Conservation (phyloP, 1,284 basidiomycete species). For the Puccinia hordei region DNA sequence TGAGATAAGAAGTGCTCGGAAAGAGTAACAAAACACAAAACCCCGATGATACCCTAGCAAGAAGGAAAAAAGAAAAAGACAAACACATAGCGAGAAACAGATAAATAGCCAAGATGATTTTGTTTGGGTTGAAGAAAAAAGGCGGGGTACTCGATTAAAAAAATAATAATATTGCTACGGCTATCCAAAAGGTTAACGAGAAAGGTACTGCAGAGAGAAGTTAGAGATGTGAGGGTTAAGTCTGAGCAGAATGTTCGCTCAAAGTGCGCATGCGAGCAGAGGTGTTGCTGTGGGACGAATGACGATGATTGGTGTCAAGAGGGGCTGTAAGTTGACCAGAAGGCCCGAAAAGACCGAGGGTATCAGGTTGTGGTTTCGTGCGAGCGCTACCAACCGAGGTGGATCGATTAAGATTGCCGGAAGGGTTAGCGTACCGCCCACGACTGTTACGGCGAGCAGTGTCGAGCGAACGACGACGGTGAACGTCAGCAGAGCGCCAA, state of each 20-base stretch:
- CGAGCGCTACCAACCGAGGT: neutral
- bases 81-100: neutral
- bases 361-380: neutral
- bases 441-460: conserved; percentile 10
- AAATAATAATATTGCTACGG: too few relatives aligned
- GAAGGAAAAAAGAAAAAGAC: conserved; percentile 2
- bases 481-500: conserved; percentile 33
- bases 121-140: too few relatives aligned
- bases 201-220: neutral
- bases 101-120: too few relatives aligned
- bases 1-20: neutral
- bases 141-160: too few relatives aligned
- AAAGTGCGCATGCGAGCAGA: conserved; percentile 6
- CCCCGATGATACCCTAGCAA: neutral
- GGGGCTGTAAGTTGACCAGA: neutral
- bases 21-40: neutral
- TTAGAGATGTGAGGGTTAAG: neutral
- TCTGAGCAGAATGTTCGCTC: conserved; percentile 1
- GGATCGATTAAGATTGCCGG: neutral
- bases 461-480: conserved; percentile 34
- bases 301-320: neutral
- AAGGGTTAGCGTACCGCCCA: conserved; percentile 1
- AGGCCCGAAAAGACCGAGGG: neutral
- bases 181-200: too few relatives aligned
- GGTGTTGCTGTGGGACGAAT: neutral